Evolutionary conservation across 306 rosid genomes (phyloP), one percentile per base, ranked within the genome.

Genomic region (Cicer judaicum): DNA sequence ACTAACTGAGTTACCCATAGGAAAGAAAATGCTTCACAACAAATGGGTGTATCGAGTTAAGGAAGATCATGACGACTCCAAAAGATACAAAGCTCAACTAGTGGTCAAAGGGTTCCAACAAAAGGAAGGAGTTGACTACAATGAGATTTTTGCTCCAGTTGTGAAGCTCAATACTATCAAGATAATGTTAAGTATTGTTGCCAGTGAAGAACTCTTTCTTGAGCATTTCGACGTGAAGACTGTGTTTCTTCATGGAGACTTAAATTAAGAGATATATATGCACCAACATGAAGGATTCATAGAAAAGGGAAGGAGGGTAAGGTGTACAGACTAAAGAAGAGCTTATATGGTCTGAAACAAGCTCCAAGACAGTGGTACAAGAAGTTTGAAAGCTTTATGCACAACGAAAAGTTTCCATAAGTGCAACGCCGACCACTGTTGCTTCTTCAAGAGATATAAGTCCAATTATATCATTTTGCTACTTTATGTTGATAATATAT

Each of bases 71-170:
- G 9, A 41, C 0, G 44, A 9, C 44, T 41, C 44, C 7, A 41
- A 41, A 41, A 41, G 66, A 36, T 60, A 34, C 9, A 36, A 60
- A 60, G 44, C 18, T 16, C 18, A 10, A 60, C 5, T 60, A 60
- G 44, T 60, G 11, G 66, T 60, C 42, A 60, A 60, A 34, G 66
- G 44, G 7, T 60, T 60, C 1, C 66, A 60, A 4, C 19, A 60
- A 60, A 60, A 60, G 18, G 44, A 59, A 59, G 9, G 12, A 10
- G 42, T 59, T 29, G 42, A 34, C 42, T 29, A 29, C 65, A 59
- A 14, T 4, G 13, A 59, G 36, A 24, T 29, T 59, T 59, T 59
- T 6, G 44, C 65, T 34, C 65, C 9, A 11, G n/a, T 34, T 60
- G 42, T 59, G 16, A 59, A 59, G 64, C 64, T 59, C 42, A 24